These are phyloP conservation scores for Neurospora sp. DNA, from an alignment of 495 filamentous ascomycete genomes.

Conservation along the genomic window DNA sequence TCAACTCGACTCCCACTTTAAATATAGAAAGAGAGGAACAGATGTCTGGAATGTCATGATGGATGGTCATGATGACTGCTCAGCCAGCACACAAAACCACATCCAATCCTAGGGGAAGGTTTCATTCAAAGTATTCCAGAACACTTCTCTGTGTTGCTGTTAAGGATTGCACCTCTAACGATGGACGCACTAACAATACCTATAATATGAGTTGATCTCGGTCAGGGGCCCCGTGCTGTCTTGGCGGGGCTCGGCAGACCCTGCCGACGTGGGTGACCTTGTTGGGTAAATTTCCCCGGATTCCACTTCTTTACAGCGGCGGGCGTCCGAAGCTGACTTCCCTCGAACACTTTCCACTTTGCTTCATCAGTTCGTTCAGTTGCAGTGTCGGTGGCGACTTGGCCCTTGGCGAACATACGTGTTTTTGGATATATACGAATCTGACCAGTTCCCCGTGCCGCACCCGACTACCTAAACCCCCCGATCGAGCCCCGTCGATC, in stretches of 20 bases:
- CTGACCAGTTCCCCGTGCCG: not conserved
- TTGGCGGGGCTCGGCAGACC: not conserved
- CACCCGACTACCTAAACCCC: not conserved
- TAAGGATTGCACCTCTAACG: not conserved
- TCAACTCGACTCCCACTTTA: no score
- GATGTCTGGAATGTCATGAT: no score
- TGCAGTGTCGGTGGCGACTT: not conserved
- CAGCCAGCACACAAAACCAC: no score
- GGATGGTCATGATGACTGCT: no score
- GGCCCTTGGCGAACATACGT: not conserved
- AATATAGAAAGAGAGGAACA: no score
- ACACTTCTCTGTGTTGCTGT: not conserved
- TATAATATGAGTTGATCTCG: not conserved
- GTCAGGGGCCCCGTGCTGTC: not conserved
- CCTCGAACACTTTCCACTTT: not conserved
- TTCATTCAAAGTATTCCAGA: not conserved
- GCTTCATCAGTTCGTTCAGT: not conserved
- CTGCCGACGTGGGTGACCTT: not conserved
- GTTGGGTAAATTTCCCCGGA: not conserved
- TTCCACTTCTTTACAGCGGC: not conserved
- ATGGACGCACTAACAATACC: not conserved
- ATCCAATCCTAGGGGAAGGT: not conserved
- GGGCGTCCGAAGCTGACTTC: not conserved
- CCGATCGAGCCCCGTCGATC: not conserved
- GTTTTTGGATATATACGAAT: not conserved